phyloP scores from a whole-genome alignment of 176 grass and related monocot genomes.

The Avena sativa region DNA sequence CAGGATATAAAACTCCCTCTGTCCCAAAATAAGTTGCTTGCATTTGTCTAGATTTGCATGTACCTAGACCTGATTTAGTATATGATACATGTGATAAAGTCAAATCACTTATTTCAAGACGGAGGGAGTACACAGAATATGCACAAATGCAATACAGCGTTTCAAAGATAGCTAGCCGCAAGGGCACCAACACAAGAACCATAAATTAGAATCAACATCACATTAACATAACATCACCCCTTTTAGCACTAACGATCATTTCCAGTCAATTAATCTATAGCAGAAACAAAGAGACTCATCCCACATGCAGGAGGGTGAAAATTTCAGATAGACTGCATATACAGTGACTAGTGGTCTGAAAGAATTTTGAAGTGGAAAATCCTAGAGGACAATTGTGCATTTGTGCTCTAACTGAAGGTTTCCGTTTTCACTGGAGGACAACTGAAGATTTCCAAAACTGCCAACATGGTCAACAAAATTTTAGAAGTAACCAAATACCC shows the following conservation, averaged over 20 bases:
- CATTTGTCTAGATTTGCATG: too few relatives aligned
- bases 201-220: neutral
- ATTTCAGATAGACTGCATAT: neutral
- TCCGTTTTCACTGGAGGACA: neutral
- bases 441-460: neutral
- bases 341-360: neutral
- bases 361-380: neutral
- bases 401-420: too few relatives aligned
- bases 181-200: slow-evolving; percentile 1
- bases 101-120: too few relatives aligned
- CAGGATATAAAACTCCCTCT: neutral
- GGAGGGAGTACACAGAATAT: neutral
- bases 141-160: neutral
- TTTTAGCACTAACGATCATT: slow-evolving; percentile 22
- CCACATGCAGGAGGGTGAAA: neutral
- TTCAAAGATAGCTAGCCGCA: neutral
- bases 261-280: neutral
- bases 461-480: neutral
- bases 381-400: neutral
- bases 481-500: neutral
- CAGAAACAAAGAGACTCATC: neutral
- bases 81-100: too few relatives aligned
- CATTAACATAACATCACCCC: neutral
- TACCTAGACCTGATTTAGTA: too few relatives aligned
- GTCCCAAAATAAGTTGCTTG: too few relatives aligned